Conservation (phyloP, 345 rosid genomes). For the Moringa oleifera region DNA sequence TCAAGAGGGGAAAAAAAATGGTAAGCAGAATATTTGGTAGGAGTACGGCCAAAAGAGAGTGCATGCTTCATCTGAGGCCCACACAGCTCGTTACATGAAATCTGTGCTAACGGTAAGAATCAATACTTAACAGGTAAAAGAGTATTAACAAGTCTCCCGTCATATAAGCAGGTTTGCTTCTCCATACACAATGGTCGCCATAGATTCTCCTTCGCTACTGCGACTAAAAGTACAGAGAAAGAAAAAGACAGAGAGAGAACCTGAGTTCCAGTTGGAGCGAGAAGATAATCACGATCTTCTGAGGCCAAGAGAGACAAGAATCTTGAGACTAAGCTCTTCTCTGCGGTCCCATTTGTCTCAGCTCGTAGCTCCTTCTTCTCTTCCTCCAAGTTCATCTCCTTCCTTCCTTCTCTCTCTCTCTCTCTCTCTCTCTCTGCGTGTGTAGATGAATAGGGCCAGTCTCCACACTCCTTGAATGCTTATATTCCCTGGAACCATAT, state of each 20-base stretch:
- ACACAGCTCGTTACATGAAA: neutral
- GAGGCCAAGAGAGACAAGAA: conserved; percentile 39
- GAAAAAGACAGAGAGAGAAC: conserved; percentile 15
- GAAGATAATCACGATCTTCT: conserved; percentile 49
- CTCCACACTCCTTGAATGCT: no score
- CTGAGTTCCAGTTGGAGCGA: conserved; percentile 33
- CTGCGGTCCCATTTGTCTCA: conserved; percentile 10
- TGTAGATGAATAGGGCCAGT: no score
- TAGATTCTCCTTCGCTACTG: neutral
- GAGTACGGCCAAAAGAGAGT: conserved; percentile 6
- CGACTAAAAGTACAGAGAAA: neutral
- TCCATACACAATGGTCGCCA: neutral
- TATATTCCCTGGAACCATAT: no score
- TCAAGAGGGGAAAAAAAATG: neutral
- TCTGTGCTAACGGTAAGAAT: neutral
- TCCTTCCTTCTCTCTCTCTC: conserved; percentile 17
- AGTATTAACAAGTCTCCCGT: neutral
- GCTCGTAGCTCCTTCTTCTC: conserved; percentile 1
- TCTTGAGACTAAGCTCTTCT: conserved; percentile 18
- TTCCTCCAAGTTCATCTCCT: conserved; percentile 9
- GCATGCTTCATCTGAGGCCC: conserved; percentile 12
- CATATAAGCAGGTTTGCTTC: neutral
- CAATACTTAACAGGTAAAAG: neutral
- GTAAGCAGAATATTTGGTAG: neutral
- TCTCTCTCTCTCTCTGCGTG: neutral